Evolutionary conservation across 805 yeast genomes (phyloP), one percentile per base, ranked within the genome.

Genomic region (Candida berthetii): DNA sequence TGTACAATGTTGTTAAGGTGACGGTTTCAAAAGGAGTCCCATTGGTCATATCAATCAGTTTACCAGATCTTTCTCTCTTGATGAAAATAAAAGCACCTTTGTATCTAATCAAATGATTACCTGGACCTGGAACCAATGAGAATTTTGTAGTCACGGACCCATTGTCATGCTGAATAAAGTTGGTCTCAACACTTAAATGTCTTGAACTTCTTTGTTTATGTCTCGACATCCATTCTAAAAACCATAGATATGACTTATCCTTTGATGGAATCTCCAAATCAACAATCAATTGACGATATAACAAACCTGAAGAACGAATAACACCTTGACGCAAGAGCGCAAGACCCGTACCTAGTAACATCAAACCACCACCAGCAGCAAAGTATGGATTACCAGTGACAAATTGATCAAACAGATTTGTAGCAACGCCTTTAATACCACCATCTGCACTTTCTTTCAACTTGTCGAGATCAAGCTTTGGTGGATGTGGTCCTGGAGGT

Each of bases 361-460:
- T 93, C 33, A 93, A 68, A 0, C 99, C 99, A 53, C 97, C 96
- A 55, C 99, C 99, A 0, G 98, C 99, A 1, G 97, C 93, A 67
- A 93, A 91, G 61, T 88, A 89, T n/a, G 97, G 98, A 58, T 91
- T 91, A 31, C 76, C 73, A 18, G 71, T 71, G 44, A 85, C 68
- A 2, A 79, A 74, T 42, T 77, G 79, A 34, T 73, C 62, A 52
- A 78, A 63, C 4, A 80, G 62, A 43, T 46, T 48, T 1, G 56
- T 47, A 1, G 66, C 58, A 53, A 61, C 58, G 1, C 66, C 63
- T 17, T 48, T 44, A 27, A 55, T 27, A 1, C 59, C 49, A 9
- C 59, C 58, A 27, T 50, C 55, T 15, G 49, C 43, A 1, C 51
- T 25, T 15, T 50, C 37, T 10, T 43, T 39, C 11, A 55, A 38